Evolutionary conservation across 2,329 filamentous ascomycete genomes (phyloP), one percentile per base, ranked within the genome.

Genomic region (Claviceps pazoutovae): DNA sequence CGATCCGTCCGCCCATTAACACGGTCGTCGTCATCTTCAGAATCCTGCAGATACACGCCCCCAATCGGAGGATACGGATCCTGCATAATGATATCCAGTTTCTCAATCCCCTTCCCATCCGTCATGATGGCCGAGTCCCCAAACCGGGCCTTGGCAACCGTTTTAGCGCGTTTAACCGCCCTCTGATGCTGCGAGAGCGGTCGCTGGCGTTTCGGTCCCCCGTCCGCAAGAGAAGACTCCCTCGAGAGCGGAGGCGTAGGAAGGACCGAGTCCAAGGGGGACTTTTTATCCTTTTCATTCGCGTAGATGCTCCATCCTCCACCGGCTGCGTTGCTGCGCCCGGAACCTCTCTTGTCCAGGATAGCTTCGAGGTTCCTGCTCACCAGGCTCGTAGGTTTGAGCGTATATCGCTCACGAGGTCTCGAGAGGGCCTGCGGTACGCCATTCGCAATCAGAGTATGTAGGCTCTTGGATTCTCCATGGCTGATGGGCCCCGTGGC

Each of bases 261-360:
- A 26, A 78, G 60, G 5, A 73, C 60, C 0, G 69, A 67, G 56
- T 81, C 76, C 14, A 84, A 61, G 4, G 81, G 81, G 19, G 74
- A 78, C 50, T 75, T 72, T 23, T 69, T 72, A 48, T 61, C 67
- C 55, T 66, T 70, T 66, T 82, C 82, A 54, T 86, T 80, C 5
- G 84, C 78, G 62, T 94, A 95, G 21, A 89, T 76, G 58, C 81
- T 80, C 81, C 88, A 95, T 5, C 85, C 87, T 1, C 87, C 89
- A 21, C 80, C 81, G 2, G 86, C 85, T 1, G 77, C 74, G 62
- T 88, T 88, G 43, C 78, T 79, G 46, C 86, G 76, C 1, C 84
- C 80, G 0, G 82, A 71, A 1, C 89, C 88, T 39, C 82, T 78
- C 46, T 82, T 76, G 16, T 82, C 75, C 16, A 91, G 69, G 43